Evolutionary conservation across 176 grass and related monocot species (phyloP), one percentile per base, ranked within the genome.

Genomic region (Raddia guianensis): DNA sequence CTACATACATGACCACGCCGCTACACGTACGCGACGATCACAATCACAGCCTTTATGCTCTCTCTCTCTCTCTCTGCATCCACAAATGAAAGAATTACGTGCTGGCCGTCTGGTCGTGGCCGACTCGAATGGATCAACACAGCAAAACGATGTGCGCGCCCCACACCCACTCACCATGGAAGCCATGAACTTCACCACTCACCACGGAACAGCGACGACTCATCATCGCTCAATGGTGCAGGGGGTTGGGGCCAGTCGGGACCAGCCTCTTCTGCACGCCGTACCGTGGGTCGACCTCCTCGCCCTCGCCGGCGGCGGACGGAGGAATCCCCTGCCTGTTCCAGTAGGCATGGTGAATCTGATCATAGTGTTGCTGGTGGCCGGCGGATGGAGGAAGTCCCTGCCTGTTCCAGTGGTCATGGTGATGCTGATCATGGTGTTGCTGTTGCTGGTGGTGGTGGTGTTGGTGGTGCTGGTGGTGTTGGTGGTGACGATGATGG

Each of bases 261-360:
- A 97, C 87, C 16, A 88, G 20, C 80, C 94, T 44, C 82, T 97
- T 97, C 77, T 94, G 71, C 37, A 86, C 89, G 66, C 89, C 94
- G 47, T 83, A 97, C 74, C 75, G 82, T 0, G 91, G 87, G 49
- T 97, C 89, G 55, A 89, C 65, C 74, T 82, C 83, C 7, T 90
- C 69, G 16, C 70, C 85, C 2, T 5, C 10, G 66, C 78, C 75
- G 2, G 55, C 74, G 15, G 14, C 52, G 0, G 82, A 50, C 2
- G 86, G 76, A 4, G 48, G 74, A 8, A 85, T 4, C 1, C 66
- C 78, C 10, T 72, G 88, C 66, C 77, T 65, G 72, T 52, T 70
- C 12, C 80, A 73, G 37, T 37, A 74, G 10, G 13, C 70, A 1
- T 75, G 93, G 12, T 34, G 70, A 20, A 32, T 80, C 1, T 74